Base-by-base conservation (phyloP, 257 asterid genomes). In the Striga asiatica region DNA sequence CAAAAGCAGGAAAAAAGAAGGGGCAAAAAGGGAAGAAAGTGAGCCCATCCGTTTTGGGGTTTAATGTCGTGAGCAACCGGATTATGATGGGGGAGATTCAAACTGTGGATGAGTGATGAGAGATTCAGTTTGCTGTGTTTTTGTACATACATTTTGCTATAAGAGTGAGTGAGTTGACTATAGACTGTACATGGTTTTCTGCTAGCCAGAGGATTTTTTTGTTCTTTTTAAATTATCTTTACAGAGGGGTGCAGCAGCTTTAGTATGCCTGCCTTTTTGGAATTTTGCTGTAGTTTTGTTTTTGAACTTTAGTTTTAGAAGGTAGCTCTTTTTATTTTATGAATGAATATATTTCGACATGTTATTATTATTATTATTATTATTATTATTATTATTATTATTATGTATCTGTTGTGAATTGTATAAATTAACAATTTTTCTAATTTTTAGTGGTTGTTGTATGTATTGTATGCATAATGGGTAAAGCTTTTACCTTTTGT, bases 71-170 rank as follows among this genome's bases (percentile, higher is more conserved):
- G 53, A 86, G 98, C 77, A 91, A 82, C 76, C 74, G 98, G 67
- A 91, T 91, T 61, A 88, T 92, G 99, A 92, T 74, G 97, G 99
- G 99, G 17, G 99, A 92, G 84, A 92, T 88, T 73, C 97, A 92
- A 82, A 64, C 83, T 0, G 50, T 77, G 11, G 97, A 92, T 24
- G 97, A 88, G 50, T 88, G 48, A 69, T 6, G 13, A n/a, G n/a
- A n/a, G n/a, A n/a, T n/a, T n/a, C n/a, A n/a, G n/a, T n/a, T n/a
- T n/a, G n/a, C 10, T 19, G 6, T 7, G 12, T 17, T 54, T 22
- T 2, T 73, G 94, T 86, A 81, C 65, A 78, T 85, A 81, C 78
- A 52, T 74, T 68, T 70, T 42, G 51, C 54, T 61, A n/a, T 55
- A 48, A n/a, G n/a, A n/a, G n/a, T n/a, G n/a, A n/a, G n/a, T n/a